A percentile compares a stretch with the other conserved stretches of the same genome.
These are phyloP conservation scores for Amanita fuliginea DNA, from an alignment of 768 basidiomycete genomes.

Conservation along the genomic window DNA sequence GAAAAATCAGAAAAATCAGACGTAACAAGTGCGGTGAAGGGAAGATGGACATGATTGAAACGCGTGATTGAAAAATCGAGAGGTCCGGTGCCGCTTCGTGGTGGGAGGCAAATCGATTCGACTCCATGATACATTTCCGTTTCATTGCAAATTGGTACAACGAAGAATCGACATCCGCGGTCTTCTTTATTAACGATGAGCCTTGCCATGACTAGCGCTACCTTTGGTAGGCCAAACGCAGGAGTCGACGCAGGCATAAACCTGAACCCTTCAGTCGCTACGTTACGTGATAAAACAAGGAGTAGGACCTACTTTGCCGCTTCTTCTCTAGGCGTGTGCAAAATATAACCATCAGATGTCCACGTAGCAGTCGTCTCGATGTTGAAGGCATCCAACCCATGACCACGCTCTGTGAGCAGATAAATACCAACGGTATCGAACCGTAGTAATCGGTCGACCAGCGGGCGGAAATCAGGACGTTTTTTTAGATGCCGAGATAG, in stretches of 20 bases:
- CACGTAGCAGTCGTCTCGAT: slow-evolving; percentile 51
- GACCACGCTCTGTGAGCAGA: slow-evolving; percentile 44
- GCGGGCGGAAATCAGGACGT: slow-evolving; percentile 37
- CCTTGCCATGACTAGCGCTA: slow-evolving; percentile 46
- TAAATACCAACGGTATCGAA: slow-evolving; percentile 45
- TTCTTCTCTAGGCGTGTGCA: slow-evolving; percentile 45
- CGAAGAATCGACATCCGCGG: slow-evolving; percentile 40
- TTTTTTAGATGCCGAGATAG: slow-evolving; percentile 35
- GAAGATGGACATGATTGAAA: slow-evolving; percentile 43
- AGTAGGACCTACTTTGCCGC: slow-evolving; percentile 39
- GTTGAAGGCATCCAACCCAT: slow-evolving; percentile 51
- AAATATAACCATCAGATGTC: slow-evolving; percentile 36
- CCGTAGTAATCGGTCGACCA: slow-evolving; percentile 37
- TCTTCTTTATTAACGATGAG: slow-evolving; percentile 40
- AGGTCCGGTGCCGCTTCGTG: slow-evolving; percentile 40
- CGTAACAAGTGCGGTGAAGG: slow-evolving; percentile 36
- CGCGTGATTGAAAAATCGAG: slow-evolving; percentile 47
- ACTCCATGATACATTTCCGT: slow-evolving; percentile 44
- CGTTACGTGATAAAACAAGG: not conserved
- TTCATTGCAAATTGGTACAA: slow-evolving; percentile 44
- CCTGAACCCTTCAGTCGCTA: slow-evolving; percentile 16
- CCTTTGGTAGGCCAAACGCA: slow-evolving; percentile 38
- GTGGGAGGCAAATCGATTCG: slow-evolving; percentile 35
- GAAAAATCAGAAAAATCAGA: slow-evolving; percentile 30
- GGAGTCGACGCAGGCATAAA: slow-evolving; percentile 53